A percentile compares a stretch with the other conserved stretches of the same genome.
These are phyloP conservation scores for Globisporangium lucens DNA, from an alignment of 352 stramenopile genomes.

Conservation along the genomic window DNA sequence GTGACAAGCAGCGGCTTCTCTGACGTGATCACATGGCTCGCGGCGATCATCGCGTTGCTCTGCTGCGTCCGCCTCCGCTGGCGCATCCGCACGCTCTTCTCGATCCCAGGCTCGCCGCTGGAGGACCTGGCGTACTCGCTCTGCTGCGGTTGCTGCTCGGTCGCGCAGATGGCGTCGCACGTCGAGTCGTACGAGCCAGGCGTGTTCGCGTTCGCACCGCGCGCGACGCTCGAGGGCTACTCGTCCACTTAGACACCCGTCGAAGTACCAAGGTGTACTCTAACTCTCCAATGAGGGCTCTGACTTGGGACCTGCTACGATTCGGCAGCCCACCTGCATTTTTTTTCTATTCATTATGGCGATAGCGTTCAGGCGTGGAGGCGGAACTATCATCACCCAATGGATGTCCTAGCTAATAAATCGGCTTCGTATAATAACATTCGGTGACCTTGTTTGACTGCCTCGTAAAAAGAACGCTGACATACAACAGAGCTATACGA, in stretches of 20 bases:
- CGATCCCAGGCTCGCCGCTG: constrained; percentile 52
- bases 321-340: background rate
- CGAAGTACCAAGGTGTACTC: too few species aligned
- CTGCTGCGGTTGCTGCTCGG: constrained; percentile 72
- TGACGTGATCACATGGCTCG: constrained; percentile 43
- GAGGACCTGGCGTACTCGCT: constrained; percentile 46
- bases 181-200: constrained; percentile 79
- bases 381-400: background rate
- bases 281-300: too few species aligned
- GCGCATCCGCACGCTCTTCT: constrained; percentile 58
- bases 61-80: constrained; percentile 53
- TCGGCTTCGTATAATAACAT: background rate
- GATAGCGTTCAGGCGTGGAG: background rate
- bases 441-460: too few species aligned
- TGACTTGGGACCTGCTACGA: too few species aligned
- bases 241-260: constrained; percentile 34
- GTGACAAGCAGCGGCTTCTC: constrained; percentile 37
- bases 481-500: too few species aligned
- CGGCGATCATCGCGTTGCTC: constrained; percentile 30
- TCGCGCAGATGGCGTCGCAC: constrained; percentile 78
- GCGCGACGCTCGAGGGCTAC: constrained; percentile 65
- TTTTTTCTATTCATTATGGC: background rate
- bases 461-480: too few species aligned
- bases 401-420: background rate
- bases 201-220: constrained; percentile 51